Evolutionary conservation across 768 basidiomycete species (phyloP), one percentile per base, ranked within the genome.

Genomic region (Rhodotorula babjevae): DNA sequence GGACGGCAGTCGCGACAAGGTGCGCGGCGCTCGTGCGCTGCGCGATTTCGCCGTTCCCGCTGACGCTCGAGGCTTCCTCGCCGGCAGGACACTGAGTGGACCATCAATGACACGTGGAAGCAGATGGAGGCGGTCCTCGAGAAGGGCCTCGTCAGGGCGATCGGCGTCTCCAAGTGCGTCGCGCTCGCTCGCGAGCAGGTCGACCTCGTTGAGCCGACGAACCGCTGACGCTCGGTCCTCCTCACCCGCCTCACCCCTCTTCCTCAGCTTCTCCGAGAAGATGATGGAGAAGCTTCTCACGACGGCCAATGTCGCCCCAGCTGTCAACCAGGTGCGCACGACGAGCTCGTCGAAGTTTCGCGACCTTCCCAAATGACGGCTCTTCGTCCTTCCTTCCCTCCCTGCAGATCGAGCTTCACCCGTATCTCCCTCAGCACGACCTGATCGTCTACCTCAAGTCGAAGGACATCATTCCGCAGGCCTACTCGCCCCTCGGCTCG

Each of bases 141-240:
- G 42, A 86, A 87, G 29, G 85, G 88, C 50, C 91, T 91, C 80
- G 82, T 90, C 78, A 88, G 85, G 77, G 89, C 90, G 3, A 92
- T 93, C 77, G 92, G 91, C 72, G 75, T 82, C 65, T 78, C 65
- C 46, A 60, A 77, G 49, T 61, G 50, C 21, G 75, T 60, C n/a
- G n/a, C n/a, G n/a, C n/a, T n/a, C n/a, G n/a, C n/a, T n/a, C n/a
- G n/a, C n/a, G n/a, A n/a, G n/a, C n/a, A n/a, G n/a, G n/a, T n/a
- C n/a, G n/a, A n/a, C n/a, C n/a, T n/a, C n/a, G n/a, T n/a, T n/a
- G n/a, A n/a, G n/a, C n/a, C n/a, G n/a, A n/a, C n/a, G n/a, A n/a
- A n/a, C n/a, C n/a, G n/a, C n/a, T n/a, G n/a, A n/a, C n/a, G n/a
- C n/a, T n/a, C n/a, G n/a, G n/a, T n/a, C n/a, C n/a, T n/a, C n/a